These are phyloP conservation scores for Macroventuria anomochaeta DNA, from an alignment of 2,329 filamentous ascomycete genomes.

Conservation along the genomic window DNA sequence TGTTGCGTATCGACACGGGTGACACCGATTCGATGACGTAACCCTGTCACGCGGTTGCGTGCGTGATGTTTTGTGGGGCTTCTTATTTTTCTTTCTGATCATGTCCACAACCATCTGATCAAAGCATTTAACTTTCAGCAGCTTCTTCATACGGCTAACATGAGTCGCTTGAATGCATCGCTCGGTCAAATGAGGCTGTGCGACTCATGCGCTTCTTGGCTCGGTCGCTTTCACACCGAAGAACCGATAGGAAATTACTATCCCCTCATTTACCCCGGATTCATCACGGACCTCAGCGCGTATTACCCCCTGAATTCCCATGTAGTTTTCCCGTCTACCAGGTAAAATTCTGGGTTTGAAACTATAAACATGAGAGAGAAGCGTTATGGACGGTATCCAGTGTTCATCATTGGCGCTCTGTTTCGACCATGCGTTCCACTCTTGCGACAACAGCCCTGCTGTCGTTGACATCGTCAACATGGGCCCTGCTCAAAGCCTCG, in stretches of 20 bases:
- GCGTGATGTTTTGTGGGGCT: constrained; percentile 13
- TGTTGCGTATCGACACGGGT: not conserved
- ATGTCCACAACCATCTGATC: not conserved
- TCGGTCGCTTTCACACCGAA: constrained; percentile 29
- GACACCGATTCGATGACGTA: constrained; percentile 10
- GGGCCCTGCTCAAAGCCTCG: constrained; percentile 25
- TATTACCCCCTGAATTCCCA: constrained; percentile 10
- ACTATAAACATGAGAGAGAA: constrained; percentile 1
- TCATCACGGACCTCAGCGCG: constrained; percentile 5
- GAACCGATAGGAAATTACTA: constrained; percentile 15
- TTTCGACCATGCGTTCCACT: constrained; percentile 23
- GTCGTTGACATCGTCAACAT: constrained; percentile 18
- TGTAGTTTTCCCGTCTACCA: constrained; percentile 29
- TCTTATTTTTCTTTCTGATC: constrained; percentile 7
- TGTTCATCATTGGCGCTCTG: not conserved
- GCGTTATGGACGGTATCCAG: not conserved
- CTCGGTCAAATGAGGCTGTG: not conserved
- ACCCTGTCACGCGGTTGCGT: constrained; percentile 15
- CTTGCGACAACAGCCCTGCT: constrained; percentile 17
- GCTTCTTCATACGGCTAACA: not conserved
- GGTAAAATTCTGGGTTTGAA: constrained; percentile 21
- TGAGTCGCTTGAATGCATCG: not conserved
- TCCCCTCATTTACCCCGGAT: constrained; percentile 28
- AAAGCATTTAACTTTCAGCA: not conserved
- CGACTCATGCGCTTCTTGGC: constrained; percentile 1